Conservation (phyloP, 2,329 filamentous ascomycete genomes). For the Fusarium napiforme region DNA sequence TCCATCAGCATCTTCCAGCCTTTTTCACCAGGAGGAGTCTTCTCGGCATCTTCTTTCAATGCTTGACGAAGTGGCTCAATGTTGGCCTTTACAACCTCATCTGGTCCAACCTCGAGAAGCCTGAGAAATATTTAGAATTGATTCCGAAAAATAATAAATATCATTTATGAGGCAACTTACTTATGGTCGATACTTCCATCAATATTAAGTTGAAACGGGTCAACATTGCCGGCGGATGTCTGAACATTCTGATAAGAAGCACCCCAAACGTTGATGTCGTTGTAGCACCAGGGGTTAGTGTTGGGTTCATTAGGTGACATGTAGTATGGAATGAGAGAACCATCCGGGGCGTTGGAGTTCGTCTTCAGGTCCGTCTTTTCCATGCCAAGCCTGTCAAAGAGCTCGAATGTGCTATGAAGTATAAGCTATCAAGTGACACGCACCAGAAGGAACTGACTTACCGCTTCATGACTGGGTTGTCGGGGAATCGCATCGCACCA, state of each 20-base stretch:
- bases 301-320: background rate
- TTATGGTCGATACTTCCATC: background rate
- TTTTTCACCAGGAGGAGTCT: background rate
- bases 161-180: background rate
- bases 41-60: background rate
- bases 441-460: background rate
- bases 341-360: background rate
- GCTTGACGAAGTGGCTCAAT: background rate
- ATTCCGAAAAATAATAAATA: too few species aligned
- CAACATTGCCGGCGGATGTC: background rate
- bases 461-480: conserved; percentile 22
- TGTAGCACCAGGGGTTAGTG: conserved; percentile 19
- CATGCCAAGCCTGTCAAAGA: background rate
- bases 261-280: conserved; percentile 8
- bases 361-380: background rate
- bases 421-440: background rate
- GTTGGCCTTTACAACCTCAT: background rate
- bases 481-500: conserved; percentile 25
- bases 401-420: background rate
- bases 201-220: background rate
- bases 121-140: background rate
- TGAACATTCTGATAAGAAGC: background rate
- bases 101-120: background rate
- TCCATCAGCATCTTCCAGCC: conserved; percentile 13
- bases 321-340: conserved; percentile 12